Base-by-base conservation (phyloP, 2,329 filamentous ascomycete species). In the Helotiales sp. region DNA sequence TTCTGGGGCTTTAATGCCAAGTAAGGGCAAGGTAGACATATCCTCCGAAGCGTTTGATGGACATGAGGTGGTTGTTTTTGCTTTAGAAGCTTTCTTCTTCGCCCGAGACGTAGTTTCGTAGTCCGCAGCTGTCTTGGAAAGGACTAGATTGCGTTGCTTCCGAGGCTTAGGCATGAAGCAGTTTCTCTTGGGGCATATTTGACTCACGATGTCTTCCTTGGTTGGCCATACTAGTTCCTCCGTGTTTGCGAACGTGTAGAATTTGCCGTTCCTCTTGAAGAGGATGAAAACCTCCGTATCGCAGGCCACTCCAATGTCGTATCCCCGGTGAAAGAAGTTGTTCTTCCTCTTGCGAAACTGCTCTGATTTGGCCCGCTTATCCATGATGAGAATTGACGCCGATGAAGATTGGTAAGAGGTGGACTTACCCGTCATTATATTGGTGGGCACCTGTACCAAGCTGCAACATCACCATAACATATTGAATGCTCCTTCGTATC, bases 281-380 rank as follows among this genome's bases (percentile, higher is more conserved):
- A 68, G 45, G 60, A 70, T 62, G 45, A 67, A 65, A 26, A 70
- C 52, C 34, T 70, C 61, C 17, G 37, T 52, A 22, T 67, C 32
- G 37, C 26, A 68, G 11, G 37, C 32, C 3, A 49, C 24, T 37
- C 63, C 30, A 49, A 68, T 65, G 15, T 65, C 49, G 60, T 63
- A 55, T 26, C 58, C 58, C 20, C 57, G 49, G n/a, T 60, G 59
- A 52, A 70, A 68, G 54, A 66, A 64, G 61, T 70, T 70, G 26
- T 68, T 68, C 50, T 55, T 68, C 55, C 54, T 30, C 60, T 66
- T 70, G 28, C 63, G 63, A 66, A 70, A 64, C 52, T 64, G 52
- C 52, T 70, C 66, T 4, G 55, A 37, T 61, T 55, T 62, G n/a
- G 45, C 49, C 50, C 24, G 52, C 61, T 63, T 63, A 15, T 63